phyloP scores from a whole-genome alignment of 352 stramenopile genomes.

The Pythium chondricola region DNA sequence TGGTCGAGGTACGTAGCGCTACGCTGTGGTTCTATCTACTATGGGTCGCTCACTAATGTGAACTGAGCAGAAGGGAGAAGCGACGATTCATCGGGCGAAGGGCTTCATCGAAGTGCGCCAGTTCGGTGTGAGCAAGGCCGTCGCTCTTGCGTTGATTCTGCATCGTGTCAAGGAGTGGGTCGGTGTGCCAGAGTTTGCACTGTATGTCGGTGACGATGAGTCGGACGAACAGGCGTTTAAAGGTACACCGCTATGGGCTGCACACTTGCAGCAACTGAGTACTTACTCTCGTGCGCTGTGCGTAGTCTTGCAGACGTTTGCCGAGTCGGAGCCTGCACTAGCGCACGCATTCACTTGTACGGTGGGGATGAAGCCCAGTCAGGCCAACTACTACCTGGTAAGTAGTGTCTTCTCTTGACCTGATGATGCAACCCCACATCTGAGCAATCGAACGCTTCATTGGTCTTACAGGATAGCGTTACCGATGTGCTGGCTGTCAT shows the following conservation, averaged over 20 bases:
- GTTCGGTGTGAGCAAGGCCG: slow-evolving; percentile 61
- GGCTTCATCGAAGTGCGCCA: slow-evolving; percentile 75
- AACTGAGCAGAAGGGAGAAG: slow-evolving; percentile 44
- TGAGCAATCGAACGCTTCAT: too few relatives aligned
- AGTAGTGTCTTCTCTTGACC: not conserved
- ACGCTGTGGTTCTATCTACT: too few relatives aligned
- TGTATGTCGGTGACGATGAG: slow-evolving; percentile 96
- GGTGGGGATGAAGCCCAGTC: slow-evolving; percentile 96
- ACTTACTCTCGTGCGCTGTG: not conserved
- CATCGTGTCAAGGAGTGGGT: slow-evolving; percentile 49
- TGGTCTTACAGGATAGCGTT: slow-evolving; percentile 32
- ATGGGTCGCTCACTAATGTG: slow-evolving; percentile 6
- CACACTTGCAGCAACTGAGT: too few relatives aligned
- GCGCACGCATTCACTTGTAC: slow-evolving; percentile 90
- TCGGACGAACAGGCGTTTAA: slow-evolving; percentile 92
- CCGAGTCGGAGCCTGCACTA: slow-evolving; percentile 24
- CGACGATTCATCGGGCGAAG: slow-evolving; percentile 44
- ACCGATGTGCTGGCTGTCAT: slow-evolving; percentile 46
- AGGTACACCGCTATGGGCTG: slow-evolving; percentile 26
- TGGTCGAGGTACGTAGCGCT: slow-evolving; percentile 77
- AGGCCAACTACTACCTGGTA: slow-evolving; percentile 93
- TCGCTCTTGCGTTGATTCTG: slow-evolving; percentile 48
- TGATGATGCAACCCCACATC: not conserved
- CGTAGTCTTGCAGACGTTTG: slow-evolving; percentile 42
- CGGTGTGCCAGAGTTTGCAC: slow-evolving; percentile 88